Evolutionary conservation across 2,329 filamentous ascomycete genomes (phyloP), one percentile per base, ranked within the genome.

Genomic region (Trichoderma arundinaceum): DNA sequence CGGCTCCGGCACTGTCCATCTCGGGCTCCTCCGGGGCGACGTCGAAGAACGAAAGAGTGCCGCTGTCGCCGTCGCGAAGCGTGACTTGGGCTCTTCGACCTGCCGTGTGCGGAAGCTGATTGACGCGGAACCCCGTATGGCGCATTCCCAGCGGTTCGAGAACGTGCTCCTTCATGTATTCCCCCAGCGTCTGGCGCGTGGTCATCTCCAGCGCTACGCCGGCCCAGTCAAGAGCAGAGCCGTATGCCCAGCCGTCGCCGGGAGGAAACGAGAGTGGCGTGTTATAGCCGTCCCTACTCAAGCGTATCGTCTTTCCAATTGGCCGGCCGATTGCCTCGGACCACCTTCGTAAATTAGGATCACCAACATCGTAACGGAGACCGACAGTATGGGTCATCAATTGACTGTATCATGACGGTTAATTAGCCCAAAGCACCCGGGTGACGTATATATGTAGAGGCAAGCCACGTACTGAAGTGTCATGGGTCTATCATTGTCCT

Each of bases 371-470:
- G 69, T 84, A 82, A 1, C 74, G 76, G 0, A 84, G 66, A 2
- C 84, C 84, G 6, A 77, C 73, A 0, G 82, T 81, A 71, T 87
- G 84, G 0, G 80, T 82, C 3, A 87, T 76, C 0, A 86, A 76
- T 22, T 65, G 65, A 17, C 61, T 64, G 5, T 22, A 7, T 28
- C 1, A n/a, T 10, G 39, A 19, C 22, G 22, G 22, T 28, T 28
- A 28, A 28, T 28, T 28, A 28, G 22, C 22, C 22, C 22, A 10
- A 28, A 17, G 43, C 39, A 61, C 15, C 35, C 3, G 9, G 9
- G 17, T 3, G 19, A 1, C 6, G 2, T 17, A 5, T 2, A 0
- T 32, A 10, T 39, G n/a, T 28, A 35, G 2, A 56, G 15, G 15
- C 35, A 2, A 13, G n/a, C 9, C 32, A 15, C 64, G 5, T 75